Evolutionary conservation across 805 yeast species (phyloP).

Genomic region (Hagleromyces aurorensis): DNA sequence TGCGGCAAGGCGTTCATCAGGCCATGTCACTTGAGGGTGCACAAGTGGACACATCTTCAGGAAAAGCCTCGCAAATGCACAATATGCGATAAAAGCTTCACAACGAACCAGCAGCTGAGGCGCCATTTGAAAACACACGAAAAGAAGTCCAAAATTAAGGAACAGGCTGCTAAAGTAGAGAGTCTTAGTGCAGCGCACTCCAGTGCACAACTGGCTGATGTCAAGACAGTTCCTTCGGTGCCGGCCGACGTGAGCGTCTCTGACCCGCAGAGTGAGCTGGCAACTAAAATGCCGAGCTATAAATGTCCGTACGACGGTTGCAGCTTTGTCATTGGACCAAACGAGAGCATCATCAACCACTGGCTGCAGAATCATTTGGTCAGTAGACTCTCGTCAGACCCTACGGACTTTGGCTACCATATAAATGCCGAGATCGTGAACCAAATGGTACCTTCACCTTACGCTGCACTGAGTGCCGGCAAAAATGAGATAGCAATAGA

Average conservation of each 20-base stretch:
- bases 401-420: no score
- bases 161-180: no score
- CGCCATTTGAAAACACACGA: slow-evolving; percentile 56
- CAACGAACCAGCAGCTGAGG: slow-evolving; percentile 48
- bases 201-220: no score
- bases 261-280: no score
- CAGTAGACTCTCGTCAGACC: slow-evolving; percentile 9
- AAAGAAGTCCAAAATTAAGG: slow-evolving; percentile 24
- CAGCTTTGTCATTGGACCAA: slow-evolving; percentile 4
- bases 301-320: slow-evolving; percentile 16
- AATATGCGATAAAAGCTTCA: slow-evolving; percentile 53
- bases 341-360: slow-evolving; percentile 15
- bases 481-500: no score
- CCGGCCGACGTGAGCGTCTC: no score
- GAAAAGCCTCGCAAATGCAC: slow-evolving; percentile 50
- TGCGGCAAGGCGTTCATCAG: slow-evolving; percentile 65
- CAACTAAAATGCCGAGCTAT: no score
- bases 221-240: no score
- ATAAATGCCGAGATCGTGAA: no score
- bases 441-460: no score
- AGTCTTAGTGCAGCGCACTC: no score
- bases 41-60: slow-evolving; percentile 55
- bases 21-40: slow-evolving; percentile 75
- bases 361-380: slow-evolving; percentile 13
- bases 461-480: no score